Evolutionary conservation across 225 moss, liverwort and hornwort species (phyloP).

Genomic region (Bryum argenteum): DNA sequence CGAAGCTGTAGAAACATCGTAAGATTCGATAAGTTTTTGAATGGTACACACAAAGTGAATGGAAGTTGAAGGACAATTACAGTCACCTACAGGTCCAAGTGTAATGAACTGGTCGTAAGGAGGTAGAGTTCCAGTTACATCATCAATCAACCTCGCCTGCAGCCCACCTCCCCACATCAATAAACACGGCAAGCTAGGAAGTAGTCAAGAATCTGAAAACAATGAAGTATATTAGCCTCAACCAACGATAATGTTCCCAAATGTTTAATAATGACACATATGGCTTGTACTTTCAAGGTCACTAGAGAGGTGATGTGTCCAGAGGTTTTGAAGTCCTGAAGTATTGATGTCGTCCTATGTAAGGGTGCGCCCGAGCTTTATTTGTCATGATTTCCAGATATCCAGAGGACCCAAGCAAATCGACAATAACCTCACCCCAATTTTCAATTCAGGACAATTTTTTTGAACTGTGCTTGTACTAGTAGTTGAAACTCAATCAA

Average conservation of each 20-base stretch:
- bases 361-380: too few species aligned
- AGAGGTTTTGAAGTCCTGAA: too few species aligned
- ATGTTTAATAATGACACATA: neutral
- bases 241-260: neutral
- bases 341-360: too few species aligned
- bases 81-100: constrained; percentile 80
- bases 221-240: too few species aligned
- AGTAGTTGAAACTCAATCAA: too few species aligned
- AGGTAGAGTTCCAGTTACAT: constrained; percentile 94
- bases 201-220: neutral
- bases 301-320: neutral
- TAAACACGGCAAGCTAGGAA: constrained; percentile 1
- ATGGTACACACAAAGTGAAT: neutral
- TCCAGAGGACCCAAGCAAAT: too few species aligned
- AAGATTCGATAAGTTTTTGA: constrained; percentile 15
- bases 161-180: constrained; percentile 24
- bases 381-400: too few species aligned
- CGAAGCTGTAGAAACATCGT: constrained; percentile 59
- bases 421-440: too few species aligned
- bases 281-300: constrained; percentile 11
- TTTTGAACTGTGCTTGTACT: too few species aligned
- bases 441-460: too few species aligned
- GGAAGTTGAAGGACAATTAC: neutral
- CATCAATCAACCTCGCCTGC: constrained; percentile 99
- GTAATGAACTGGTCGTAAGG: constrained; percentile 99